Base-by-base conservation (phyloP, 495 filamentous ascomycete species). In the Xylaria intraflava region DNA sequence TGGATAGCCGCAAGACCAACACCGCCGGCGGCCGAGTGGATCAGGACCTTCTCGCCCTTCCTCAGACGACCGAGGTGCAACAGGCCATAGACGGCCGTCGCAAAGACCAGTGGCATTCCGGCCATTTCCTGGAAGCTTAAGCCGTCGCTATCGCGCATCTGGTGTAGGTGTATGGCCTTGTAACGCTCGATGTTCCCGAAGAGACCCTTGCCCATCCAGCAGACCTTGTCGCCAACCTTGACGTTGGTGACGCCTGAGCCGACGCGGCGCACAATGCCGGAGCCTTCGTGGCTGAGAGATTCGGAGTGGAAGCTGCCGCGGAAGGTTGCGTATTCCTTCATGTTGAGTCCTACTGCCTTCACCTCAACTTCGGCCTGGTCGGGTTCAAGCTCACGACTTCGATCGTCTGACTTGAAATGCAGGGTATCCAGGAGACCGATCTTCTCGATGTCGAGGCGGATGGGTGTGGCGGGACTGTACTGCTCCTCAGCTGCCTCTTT, bases 1-100 rank as follows among this genome's bases (percentile, higher is more conserved):
- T 73, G 65, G 29, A 83, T 72, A 0, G 81, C 75, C 2, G 78
- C 79, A 33, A 82, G 71, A 22, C 81, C 81, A 1, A 79, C 66
- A 6, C 72, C 75, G 19, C 78, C 76, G 1, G 77, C 62, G 9
- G 74, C 74, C 30, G 67, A 69, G 46, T 84, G 78, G 38, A 86
- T 79, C 16, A 86, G 65, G 1, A 85, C 68, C 4, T 64, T 73
- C 51, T 83, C 77, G 10, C 64, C 77, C n/a, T 64, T 46, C 16
- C 57, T 38, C 8, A 78, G 50, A 0, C 61, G 52, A 0, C 63
- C 73, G 9, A 75, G 44, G 2, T 74, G 57, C 7, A 62, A 44
- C 7, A 78, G 51, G 0, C 75, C 69, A 56, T 85, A 78, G 36
- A 77, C 73, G 0, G 80, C 82, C 0, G 81, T 81, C 11, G 63